A percentile compares a stretch with the other conserved stretches of the same genome.
These are phyloP conservation scores for Naganishia antarctica DNA, from an alignment of 768 basidiomycete genomes.

Conservation along the genomic window DNA sequence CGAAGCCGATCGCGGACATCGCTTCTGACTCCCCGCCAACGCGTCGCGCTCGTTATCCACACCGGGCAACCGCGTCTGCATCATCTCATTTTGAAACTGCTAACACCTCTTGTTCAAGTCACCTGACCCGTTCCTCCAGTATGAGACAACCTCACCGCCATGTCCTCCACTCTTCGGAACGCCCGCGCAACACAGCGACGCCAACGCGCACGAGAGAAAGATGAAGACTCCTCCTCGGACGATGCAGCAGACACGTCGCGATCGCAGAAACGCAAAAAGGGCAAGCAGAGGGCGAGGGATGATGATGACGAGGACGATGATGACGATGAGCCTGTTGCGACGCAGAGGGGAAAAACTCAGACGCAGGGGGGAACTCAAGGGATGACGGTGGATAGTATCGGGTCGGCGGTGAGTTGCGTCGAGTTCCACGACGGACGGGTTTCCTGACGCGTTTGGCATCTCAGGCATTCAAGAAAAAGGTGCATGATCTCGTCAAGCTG, in stretches of 20 bases:
- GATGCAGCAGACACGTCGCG: conserved; percentile 9
- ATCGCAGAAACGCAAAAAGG: conserved; percentile 16
- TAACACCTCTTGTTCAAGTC: too few relatives aligned
- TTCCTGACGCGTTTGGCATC: not conserved
- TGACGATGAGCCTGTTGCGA: not conserved
- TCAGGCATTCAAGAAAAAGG: conserved; percentile 66
- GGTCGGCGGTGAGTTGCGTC: conserved; percentile 5
- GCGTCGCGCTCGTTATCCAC: not conserved
- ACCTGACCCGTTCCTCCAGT: too few relatives aligned
- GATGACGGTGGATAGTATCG: conserved; percentile 5
- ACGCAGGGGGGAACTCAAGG: conserved; percentile 14
- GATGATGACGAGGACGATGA: conserved; percentile 7
- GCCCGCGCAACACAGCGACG: conserved; percentile 1
- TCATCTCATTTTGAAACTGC: too few relatives aligned
- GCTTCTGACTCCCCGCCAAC: not conserved
- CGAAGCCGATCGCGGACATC: not conserved
- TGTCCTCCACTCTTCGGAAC: conserved; percentile 4
- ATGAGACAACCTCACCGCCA: too few relatives aligned
- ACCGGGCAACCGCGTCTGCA: too few relatives aligned
- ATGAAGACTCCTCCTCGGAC: conserved; percentile 6
- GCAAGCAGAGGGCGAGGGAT: conserved; percentile 10
- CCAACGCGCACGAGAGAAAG: conserved; percentile 4
- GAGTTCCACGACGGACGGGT: not conserved
- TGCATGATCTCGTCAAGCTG: conserved; percentile 68
- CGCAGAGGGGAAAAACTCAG: not conserved